Evolutionary conservation across 257 asterid species (phyloP), one percentile per base, ranked within the genome.

Genomic region (Galeopsis tetrahit): DNA sequence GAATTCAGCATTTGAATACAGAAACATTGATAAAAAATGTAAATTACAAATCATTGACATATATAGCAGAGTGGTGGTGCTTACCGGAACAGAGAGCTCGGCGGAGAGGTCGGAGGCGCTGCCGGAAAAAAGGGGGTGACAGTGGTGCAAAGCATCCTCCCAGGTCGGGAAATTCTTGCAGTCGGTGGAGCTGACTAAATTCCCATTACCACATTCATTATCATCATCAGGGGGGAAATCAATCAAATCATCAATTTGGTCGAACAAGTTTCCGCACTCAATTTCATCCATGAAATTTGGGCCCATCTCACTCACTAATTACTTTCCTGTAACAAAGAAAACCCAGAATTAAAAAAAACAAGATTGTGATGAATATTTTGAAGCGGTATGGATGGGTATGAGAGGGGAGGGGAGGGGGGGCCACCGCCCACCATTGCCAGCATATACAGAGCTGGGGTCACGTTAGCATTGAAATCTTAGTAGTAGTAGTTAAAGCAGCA

Each of bases 71-170:
- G 6, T 1, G 1, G 5, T 2, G 1, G 5, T 49, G 55, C 90
- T 86, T 77, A 94, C 97, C 89, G 97, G 99, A 80, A 91, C 89
- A 51, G 92, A 87, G 84, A 91, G 88, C 80, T 89, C 96, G 0
- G 93, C 86, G 0, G 95, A 85, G 38, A 91, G 86, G 80, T 83
- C 95, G 2, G 93, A 78, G 0, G 85, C 87, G 75, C 75, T 49
- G 51, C 78, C 76, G 72, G 86, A 40, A 87, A 89, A 88, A 73
- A 90, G 78, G n/a, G 80, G 80, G 76, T 73, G 88, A 8, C 83
- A 70, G 7, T 78, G 89, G 44, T 89, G 86, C 82, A 89, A 74
- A 7, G 84, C 66, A 38, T 88, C 90, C 33, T 85, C 78, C 98
- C 96, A 95, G 69, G 88, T 67, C 13, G 97, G 85, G 36, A 86